Evolutionary conservation across 2,329 filamentous ascomycete species (phyloP).

Genomic region (Aspergillus alliaceus): DNA sequence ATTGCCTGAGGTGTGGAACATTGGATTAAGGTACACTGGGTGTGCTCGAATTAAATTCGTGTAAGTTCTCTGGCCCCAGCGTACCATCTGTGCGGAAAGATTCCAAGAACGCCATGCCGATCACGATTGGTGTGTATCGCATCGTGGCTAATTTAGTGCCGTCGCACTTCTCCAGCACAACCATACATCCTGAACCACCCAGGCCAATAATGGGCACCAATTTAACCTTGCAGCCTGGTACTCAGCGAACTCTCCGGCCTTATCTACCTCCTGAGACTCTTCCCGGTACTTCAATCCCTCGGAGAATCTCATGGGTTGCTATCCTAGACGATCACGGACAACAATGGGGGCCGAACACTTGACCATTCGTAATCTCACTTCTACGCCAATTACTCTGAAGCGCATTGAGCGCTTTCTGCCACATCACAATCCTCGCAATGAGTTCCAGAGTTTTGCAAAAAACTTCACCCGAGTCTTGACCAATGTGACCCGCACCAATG

Average conservation of each 20-base stretch:
- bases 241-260: not conserved
- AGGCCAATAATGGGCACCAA: slow-evolving; percentile 10
- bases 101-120: not conserved
- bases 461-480: slow-evolving; percentile 48
- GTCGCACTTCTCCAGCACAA: slow-evolving; percentile 2
- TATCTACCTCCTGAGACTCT: not conserved
- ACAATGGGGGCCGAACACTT: slow-evolving; percentile 49
- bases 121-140: slow-evolving; percentile 3
- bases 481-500: slow-evolving; percentile 43
- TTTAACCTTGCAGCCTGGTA: slow-evolving; percentile 11
- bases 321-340: not conserved
- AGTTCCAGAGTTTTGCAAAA: slow-evolving; percentile 46
- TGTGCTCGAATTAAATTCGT: not conserved
- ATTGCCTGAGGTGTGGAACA: not conserved
- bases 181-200: slow-evolving; percentile 1
- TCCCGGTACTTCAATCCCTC: not conserved
- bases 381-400: slow-evolving; percentile 70
- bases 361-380: slow-evolving; percentile 79
- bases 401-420: slow-evolving; percentile 71
- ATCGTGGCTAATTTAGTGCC: slow-evolving; percentile 7
- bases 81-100: not conserved
- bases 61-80: not conserved
- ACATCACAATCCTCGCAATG: slow-evolving; percentile 40
- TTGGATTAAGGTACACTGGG: not conserved
- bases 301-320: not conserved